A percentile compares a stretch with the other conserved stretches of the same genome.
Conservation (phyloP, 1,284 basidiomycete species). For the Microbotryomycetes sp. region DNA sequence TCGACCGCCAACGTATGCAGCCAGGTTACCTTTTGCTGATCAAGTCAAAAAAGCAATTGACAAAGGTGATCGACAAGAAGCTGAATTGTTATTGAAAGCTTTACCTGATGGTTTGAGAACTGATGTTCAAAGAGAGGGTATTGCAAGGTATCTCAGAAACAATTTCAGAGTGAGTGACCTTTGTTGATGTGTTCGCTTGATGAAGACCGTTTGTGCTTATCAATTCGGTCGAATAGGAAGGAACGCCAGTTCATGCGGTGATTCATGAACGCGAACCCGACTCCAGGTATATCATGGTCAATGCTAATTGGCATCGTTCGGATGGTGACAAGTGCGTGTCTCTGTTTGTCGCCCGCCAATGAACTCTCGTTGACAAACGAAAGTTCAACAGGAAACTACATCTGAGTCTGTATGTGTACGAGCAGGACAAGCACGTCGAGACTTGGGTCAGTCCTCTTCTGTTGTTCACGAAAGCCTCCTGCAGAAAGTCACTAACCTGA, state of each 20-base stretch:
- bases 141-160: constrained; percentile 17
- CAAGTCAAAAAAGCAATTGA: background rate
- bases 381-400: constrained; percentile 18
- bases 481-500: no score
- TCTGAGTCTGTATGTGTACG: constrained; percentile 21
- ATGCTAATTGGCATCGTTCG: constrained; percentile 15
- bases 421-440: constrained; percentile 16
- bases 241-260: constrained; percentile 13
- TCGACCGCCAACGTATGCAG: constrained; percentile 10
- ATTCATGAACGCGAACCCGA: constrained; percentile 15
- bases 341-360: no score
- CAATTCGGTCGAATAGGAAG: constrained; percentile 6
- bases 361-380: background rate
- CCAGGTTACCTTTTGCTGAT: constrained; percentile 9
- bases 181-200: no score
- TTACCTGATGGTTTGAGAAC: constrained; percentile 19
- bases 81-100: background rate
- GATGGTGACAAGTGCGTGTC: constrained; percentile 15
- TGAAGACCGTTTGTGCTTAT: no score
- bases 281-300: constrained; percentile 14
- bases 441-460: constrained; percentile 15
- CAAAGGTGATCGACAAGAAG: background rate
- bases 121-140: constrained; percentile 23
- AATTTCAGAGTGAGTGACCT: constrained; percentile 14
- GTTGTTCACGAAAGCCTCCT: background rate